phyloP scores from a whole-genome alignment of 192 early-diverging fungal genomes.

The Podila epicladia region DNA sequence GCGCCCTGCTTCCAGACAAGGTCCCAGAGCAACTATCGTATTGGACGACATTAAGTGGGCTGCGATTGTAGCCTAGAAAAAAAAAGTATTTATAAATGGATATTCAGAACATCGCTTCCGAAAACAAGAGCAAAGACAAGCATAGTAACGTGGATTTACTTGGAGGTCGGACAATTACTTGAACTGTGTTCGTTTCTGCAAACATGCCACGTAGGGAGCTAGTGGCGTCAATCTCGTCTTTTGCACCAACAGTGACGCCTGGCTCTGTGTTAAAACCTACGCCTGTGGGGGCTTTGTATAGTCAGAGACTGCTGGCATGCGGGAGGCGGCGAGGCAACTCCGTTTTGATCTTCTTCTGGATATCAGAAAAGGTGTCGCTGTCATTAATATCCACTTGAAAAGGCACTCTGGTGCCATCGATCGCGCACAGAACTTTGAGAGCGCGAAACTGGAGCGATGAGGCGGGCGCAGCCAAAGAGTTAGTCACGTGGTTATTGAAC shows the following conservation, averaged over 20 bases:
- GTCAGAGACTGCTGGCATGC: not conserved
- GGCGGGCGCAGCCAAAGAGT: not conserved
- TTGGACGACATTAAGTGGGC: conserved; percentile 20
- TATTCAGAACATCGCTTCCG: no score
- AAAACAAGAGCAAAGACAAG: conserved; percentile 2
- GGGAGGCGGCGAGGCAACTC: not conserved
- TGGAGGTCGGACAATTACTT: conserved; percentile 32
- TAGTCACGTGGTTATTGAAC: not conserved
- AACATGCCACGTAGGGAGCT: conserved; percentile 27
- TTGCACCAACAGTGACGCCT: conserved; percentile 16
- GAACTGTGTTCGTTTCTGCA: conserved; percentile 26
- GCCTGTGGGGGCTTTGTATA: conserved; percentile 15
- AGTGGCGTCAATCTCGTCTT: conserved; percentile 17
- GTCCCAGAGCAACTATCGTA: conserved; percentile 29
- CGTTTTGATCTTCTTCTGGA: conserved; percentile 11
- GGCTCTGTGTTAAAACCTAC: conserved; percentile 17
- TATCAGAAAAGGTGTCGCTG: conserved; percentile 6
- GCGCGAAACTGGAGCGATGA: conserved; percentile 6
- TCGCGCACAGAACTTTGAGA: conserved; percentile 23
- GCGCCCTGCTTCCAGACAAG: conserved; percentile 39
- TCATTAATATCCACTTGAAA: conserved; percentile 20
- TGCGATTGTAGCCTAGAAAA: conserved; percentile 15
- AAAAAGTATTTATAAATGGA: no score
- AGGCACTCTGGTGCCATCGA: conserved; percentile 16
- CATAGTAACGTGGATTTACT: conserved; percentile 10